These are phyloP conservation scores for Withania somnifera DNA, from an alignment of 305 asterid genomes.

Conservation along the genomic window DNA sequence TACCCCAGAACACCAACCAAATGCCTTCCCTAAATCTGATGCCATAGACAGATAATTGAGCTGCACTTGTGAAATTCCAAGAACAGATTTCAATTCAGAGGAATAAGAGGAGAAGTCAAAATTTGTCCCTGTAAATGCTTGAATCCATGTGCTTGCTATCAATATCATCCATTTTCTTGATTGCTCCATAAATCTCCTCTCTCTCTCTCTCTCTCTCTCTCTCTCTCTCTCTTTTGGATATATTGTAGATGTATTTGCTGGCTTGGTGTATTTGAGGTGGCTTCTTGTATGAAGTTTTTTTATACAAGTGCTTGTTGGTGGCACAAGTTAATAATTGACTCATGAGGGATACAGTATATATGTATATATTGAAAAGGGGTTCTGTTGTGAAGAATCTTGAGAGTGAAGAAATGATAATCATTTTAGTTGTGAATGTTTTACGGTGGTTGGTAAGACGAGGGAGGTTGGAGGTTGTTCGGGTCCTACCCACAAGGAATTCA, in stretches of 20 bases:
- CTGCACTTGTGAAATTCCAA: constrained; percentile 45
- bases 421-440: not conserved
- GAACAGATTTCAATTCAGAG: constrained; percentile 29
- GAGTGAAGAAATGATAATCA: not conserved
- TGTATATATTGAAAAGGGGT: not conserved
- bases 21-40: constrained; percentile 52
- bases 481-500: not conserved
- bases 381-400: not conserved
- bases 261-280: too few relatives aligned
- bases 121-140: constrained; percentile 66
- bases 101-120: constrained; percentile 55
- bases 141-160: constrained; percentile 50
- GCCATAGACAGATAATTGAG: constrained; percentile 51
- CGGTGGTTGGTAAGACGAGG: not conserved
- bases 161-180: constrained; percentile 49
- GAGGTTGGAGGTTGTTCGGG: not conserved
- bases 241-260: too few relatives aligned
- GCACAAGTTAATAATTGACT: too few relatives aligned
- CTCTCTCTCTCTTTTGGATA: not conserved
- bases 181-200: constrained; percentile 1
- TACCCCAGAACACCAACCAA: constrained; percentile 67
- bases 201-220: not conserved
- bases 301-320: too few relatives aligned
- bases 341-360: not conserved
- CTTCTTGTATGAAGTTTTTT: too few relatives aligned